Conservation (phyloP, 805 yeast genomes). For the Candida andamanensis region DNA sequence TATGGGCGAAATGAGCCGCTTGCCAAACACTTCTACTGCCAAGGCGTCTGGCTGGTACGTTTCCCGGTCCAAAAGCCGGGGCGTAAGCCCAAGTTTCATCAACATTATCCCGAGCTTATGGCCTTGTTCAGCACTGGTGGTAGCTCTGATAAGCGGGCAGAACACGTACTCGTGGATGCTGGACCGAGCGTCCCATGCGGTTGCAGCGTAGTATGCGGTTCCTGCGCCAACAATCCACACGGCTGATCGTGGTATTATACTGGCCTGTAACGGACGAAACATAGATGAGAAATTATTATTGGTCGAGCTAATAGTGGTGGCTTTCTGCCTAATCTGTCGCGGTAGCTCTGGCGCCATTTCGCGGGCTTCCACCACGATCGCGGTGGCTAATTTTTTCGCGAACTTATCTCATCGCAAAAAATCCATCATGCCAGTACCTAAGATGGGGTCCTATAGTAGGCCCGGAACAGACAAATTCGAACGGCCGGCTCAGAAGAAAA, state of each 20-base stretch:
- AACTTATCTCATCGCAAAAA: no score
- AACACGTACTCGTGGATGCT: constrained; percentile 74
- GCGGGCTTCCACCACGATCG: constrained; percentile 2
- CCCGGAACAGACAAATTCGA: constrained; percentile 23
- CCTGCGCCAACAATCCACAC: not conserved
- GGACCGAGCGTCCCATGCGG: constrained; percentile 79
- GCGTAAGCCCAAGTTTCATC: constrained; percentile 65
- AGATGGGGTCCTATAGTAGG: constrained; percentile 17
- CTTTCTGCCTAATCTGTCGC: no score
- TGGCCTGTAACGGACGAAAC: not conserved
- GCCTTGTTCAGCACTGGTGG: constrained; percentile 81
- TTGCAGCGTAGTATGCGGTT: constrained; percentile 42
- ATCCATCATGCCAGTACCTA: constrained; percentile 16
- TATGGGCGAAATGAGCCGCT: constrained; percentile 66
- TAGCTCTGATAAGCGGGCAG: constrained; percentile 67
- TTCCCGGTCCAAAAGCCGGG: constrained; percentile 51
- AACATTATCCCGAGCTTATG: constrained; percentile 70
- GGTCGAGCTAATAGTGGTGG: no score
- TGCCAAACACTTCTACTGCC: constrained; percentile 61
- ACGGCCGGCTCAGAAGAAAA: constrained; percentile 21
- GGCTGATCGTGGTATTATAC: not conserved
- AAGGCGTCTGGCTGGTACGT: constrained; percentile 43
- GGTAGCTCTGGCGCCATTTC: no score
- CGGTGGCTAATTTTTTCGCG: constrained; percentile 1
- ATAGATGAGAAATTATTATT: no score